These are phyloP conservation scores for Heliamphora pulchella DNA, from an alignment of 179 eudicot genomes.

Conservation along the genomic window DNA sequence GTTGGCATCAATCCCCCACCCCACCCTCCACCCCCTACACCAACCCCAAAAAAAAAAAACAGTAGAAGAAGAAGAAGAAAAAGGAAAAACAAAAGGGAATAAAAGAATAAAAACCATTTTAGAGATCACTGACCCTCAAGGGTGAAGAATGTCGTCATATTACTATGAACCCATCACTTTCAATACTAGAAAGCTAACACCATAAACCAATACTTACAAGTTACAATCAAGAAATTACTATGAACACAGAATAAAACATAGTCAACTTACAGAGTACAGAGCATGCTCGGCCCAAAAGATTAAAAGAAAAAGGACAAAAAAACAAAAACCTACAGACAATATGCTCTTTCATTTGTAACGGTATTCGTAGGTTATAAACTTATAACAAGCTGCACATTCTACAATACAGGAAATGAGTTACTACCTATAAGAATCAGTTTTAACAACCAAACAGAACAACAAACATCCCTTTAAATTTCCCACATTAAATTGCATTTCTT, in stretches of 20 bases:
- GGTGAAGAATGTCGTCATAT: background rate
- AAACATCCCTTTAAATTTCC: background rate
- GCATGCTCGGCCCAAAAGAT: background rate
- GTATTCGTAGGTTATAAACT: background rate
- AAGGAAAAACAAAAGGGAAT: background rate
- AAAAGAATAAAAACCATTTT: background rate
- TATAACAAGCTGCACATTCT: background rate
- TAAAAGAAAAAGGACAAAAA: background rate
- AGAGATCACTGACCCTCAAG: background rate
- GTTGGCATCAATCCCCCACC: background rate
- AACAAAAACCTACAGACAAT: background rate
- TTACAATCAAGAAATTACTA: background rate
- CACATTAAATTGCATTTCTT: background rate
- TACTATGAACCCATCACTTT: background rate
- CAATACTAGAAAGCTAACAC: background rate
- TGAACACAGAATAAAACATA: background rate
- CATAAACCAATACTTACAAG: conserved; percentile 3
- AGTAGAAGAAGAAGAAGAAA: background rate
- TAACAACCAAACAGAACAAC: background rate
- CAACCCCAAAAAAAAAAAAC: background rate
- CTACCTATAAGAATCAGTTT: background rate
- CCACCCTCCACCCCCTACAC: background rate
- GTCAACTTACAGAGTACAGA: background rate
- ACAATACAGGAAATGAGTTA: too few relatives aligned
- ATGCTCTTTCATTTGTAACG: background rate